Percentiles rank a stretch among this genome's conserved stretches.
Conservation (phyloP, 306 rosid species). For the Rosa multiflora region DNA sequence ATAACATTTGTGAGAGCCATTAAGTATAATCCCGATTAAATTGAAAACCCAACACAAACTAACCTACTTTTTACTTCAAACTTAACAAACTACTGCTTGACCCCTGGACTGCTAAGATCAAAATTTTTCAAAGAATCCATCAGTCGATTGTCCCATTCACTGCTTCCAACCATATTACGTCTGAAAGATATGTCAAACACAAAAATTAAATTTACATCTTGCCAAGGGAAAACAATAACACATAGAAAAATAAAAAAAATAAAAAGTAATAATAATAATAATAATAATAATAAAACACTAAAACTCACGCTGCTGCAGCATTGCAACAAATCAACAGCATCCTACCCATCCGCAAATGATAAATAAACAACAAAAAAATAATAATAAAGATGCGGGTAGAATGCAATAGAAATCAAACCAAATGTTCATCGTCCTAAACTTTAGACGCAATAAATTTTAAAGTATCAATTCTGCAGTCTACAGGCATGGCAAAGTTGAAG, state of each 20-base stretch:
- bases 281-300: too few relatives aligned
- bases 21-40: background rate
- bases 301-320: background rate
- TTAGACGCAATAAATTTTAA: background rate
- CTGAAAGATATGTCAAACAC: slow-evolving; percentile 38
- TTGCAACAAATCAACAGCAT: background rate
- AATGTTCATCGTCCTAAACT: background rate
- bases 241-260: background rate
- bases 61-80: slow-evolving; percentile 1
- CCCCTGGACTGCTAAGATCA: slow-evolving; percentile 93
- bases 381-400: background rate
- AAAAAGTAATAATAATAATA: background rate
- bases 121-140: slow-evolving; percentile 91
- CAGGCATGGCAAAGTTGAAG: background rate
- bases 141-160: slow-evolving; percentile 83
- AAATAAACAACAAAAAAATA: background rate
- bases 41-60: background rate
- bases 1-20: background rate
- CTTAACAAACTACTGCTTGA: slow-evolving; percentile 97
- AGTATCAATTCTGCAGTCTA: background rate
- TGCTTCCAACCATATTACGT: slow-evolving; percentile 75
- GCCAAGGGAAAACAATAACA: background rate
- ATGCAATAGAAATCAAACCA: background rate
- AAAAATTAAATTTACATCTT: background rate
- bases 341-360: background rate